A percentile compares a stretch with the other conserved stretches of the same genome.
Evolutionary conservation across 2,329 filamentous ascomycete genomes (phyloP).

Genomic region (Didymellaceae sp.): DNA sequence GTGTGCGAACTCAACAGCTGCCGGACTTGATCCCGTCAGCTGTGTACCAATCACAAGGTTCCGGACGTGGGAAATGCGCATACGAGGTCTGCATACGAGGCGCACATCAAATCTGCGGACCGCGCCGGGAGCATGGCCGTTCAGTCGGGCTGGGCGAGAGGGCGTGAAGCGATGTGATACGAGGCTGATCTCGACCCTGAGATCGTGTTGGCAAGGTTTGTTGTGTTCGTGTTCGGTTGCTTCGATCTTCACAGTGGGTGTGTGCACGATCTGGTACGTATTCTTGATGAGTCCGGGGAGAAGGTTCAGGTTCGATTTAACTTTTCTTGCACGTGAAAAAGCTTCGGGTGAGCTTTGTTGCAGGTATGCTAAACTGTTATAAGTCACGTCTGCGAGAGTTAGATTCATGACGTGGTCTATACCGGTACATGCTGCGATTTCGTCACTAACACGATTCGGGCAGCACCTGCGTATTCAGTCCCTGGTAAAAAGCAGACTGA

Average conservation of each 20-base stretch:
- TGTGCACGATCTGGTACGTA: background rate
- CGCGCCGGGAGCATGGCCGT: background rate
- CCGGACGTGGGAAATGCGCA: background rate
- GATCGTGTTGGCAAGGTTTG: background rate
- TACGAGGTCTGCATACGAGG: background rate
- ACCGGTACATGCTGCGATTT: too few species aligned
- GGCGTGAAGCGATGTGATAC: too few species aligned
- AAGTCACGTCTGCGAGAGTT: too few species aligned
- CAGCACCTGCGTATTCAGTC: too few species aligned
- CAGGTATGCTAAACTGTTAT: too few species aligned
- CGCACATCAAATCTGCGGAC: background rate
- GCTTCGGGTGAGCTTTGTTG: too few species aligned
- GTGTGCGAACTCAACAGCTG: background rate
- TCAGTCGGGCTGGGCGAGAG: background rate
- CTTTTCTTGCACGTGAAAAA: too few species aligned
- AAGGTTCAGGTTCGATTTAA: too few species aligned
- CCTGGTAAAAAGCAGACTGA: too few species aligned
- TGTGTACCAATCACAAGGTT: background rate
- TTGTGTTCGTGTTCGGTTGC: background rate
- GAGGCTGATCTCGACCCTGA: background rate
- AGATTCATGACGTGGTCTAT: too few species aligned
- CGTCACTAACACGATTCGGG: too few species aligned
- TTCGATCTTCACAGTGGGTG: background rate
- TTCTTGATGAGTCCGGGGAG: background rate
- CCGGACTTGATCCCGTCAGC: background rate